Percentiles rank a stretch among this genome's conserved stretches.
These are phyloP conservation scores for Staphylotrichum longicolle DNA, from an alignment of 495 filamentous ascomycete genomes.

Conservation along the genomic window DNA sequence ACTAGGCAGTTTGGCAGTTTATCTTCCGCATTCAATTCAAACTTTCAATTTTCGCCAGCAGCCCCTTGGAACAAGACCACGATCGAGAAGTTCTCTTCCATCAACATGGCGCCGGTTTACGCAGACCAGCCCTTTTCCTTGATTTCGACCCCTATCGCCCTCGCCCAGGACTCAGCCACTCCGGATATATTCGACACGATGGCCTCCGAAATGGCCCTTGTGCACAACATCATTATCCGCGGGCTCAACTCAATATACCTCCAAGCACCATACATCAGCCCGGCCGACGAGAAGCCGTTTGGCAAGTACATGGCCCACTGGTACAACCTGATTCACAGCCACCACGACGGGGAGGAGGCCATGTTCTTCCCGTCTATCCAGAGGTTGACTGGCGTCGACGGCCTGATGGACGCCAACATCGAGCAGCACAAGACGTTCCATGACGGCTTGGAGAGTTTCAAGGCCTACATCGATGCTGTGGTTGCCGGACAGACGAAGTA, in stretches of 20 bases:
- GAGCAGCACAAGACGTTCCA: slow-evolving; percentile 49
- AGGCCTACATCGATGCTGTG: too few species aligned
- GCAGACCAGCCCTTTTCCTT: slow-evolving; percentile 35
- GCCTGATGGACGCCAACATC: slow-evolving; percentile 46
- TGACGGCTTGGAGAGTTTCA: slow-evolving; percentile 36
- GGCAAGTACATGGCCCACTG: slow-evolving; percentile 37
- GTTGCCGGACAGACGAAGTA: too few species aligned
- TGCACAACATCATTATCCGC: slow-evolving; percentile 49
- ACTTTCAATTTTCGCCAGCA: too few species aligned
- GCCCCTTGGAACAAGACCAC: too few species aligned
- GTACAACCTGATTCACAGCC: slow-evolving; percentile 35
- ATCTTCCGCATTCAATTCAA: too few species aligned
- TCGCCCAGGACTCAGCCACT: not conserved
- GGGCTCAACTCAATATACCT: slow-evolving; percentile 53
- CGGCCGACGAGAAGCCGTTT: slow-evolving; percentile 38
- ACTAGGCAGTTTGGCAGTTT: too few species aligned
- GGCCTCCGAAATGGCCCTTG: slow-evolving; percentile 44
- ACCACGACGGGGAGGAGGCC: slow-evolving; percentile 47
- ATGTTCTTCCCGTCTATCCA: slow-evolving; percentile 47
- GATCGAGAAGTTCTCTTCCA: too few species aligned
- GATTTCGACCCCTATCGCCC: slow-evolving; percentile 22
- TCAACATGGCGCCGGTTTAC: slow-evolving; percentile 31
- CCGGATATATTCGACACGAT: slow-evolving; percentile 31
- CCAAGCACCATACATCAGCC: slow-evolving; percentile 41
- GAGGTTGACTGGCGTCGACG: slow-evolving; percentile 34